Base-by-base conservation (phyloP, 2,329 filamentous ascomycete genomes). In the Trichoderma sp. region DNA sequence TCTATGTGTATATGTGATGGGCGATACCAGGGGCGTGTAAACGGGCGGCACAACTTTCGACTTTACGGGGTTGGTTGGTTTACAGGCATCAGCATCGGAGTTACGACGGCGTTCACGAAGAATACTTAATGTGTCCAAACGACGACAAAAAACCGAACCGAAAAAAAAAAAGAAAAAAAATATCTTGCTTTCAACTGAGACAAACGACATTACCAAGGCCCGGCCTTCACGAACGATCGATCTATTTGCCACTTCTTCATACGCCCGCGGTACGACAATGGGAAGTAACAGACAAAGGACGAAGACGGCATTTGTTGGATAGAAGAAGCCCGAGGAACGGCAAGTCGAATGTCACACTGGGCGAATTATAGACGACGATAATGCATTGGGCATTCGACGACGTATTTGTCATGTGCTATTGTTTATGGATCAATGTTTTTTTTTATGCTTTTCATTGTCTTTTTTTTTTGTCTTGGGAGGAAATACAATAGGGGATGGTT, bases 81-180 rank as follows among this genome's bases (percentile, higher is more conserved):
- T 69, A 69, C 69, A 74, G 68, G 79, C 79, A 80, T 69, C 66
- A 64, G 79, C 79, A 80, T 78, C 61, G 79, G 79, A 78, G 79
- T 80, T 80, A 71, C 67, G 55, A 74, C 74, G 73, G 73, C 74
- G 73, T 75, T 71, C 50, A 58, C 66, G 39, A 69, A 69, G 57
- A 62, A 69, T 69, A 69, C 68, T 59, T 72, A 71, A 71, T 71
- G 53, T 47, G 15, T 62, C 55, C 43, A 34, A 61, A 50, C 55
- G 23, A 59, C 47, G 26, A 23, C 30, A 17, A 12, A 28, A 70
- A 28, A 55, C 32, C 32, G 39, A 61, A 58, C n/a, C 20, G 32
- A 62, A 39, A 55, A 53, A 39, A 39, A 7, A 53, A 39, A 7
- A 50, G 13, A 17, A 47, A 55, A 63, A n/a, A 43, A 57, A 8